A percentile compares a stretch with the other conserved stretches of the same genome.
phyloP scores from a whole-genome alignment of 257 asterid species.

The Nicotiana sylvestris region DNA sequence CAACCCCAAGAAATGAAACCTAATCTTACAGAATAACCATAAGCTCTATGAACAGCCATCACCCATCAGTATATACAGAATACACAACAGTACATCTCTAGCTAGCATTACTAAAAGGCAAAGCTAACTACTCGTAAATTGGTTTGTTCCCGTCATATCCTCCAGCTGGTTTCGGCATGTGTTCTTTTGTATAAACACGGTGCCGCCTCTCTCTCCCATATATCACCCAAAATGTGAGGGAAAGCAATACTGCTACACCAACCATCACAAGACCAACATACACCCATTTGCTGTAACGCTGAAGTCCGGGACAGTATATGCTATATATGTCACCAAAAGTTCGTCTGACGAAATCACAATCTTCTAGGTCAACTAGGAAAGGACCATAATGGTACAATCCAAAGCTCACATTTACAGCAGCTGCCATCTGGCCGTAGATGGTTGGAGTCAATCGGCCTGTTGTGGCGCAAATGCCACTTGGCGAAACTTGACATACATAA shows the following conservation, averaged over 20 bases:
- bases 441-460: slow-evolving; percentile 74
- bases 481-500: slow-evolving; percentile 60
- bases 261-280: slow-evolving; percentile 70
- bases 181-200: slow-evolving; percentile 60
- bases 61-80: slow-evolving; percentile 5
- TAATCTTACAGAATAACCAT: background rate
- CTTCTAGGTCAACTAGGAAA: slow-evolving; percentile 62
- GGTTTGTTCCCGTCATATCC: slow-evolving; percentile 32
- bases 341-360: slow-evolving; percentile 66
- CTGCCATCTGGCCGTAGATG: slow-evolving; percentile 58
- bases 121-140: slow-evolving; percentile 5
- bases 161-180: slow-evolving; percentile 15
- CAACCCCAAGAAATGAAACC: background rate
- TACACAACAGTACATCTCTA: slow-evolving; percentile 10
- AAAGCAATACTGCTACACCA: slow-evolving; percentile 63
- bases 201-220: slow-evolving; percentile 83
- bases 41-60: background rate
- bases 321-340: slow-evolving; percentile 49
- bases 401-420: slow-evolving; percentile 61
- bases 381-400: slow-evolving; percentile 63
- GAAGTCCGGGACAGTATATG: slow-evolving; percentile 58
- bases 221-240: slow-evolving; percentile 74
- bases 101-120: background rate
- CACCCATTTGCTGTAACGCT: slow-evolving; percentile 44
- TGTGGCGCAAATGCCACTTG: slow-evolving; percentile 50